phyloP scores from a whole-genome alignment of 1,284 basidiomycete species.

The Trichosporon faecale region DNA sequence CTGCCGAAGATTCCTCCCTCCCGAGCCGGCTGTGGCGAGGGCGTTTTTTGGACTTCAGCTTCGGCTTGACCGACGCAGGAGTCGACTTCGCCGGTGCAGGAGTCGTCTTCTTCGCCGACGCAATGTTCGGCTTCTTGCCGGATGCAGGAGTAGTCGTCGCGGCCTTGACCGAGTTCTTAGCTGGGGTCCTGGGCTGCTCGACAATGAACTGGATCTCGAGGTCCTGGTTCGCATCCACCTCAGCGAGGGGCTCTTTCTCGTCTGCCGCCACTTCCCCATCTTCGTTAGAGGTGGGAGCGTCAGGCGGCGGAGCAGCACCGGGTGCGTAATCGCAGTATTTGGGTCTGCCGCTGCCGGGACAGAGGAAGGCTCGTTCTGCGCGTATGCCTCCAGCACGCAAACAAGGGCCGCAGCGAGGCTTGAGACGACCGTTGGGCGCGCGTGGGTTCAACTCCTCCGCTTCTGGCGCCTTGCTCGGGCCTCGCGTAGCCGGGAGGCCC shows the following conservation, averaged over 20 bases:
- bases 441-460: not conserved
- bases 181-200: not conserved
- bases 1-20: not conserved
- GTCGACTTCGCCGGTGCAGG: not conserved
- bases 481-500: not conserved
- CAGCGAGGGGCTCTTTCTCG: not conserved
- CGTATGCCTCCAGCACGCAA: constrained; percentile 7
- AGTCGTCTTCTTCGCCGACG: not conserved
- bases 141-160: not conserved
- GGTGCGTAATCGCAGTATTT: constrained; percentile 1
- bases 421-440: not conserved
- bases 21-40: not conserved
- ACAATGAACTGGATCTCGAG: not conserved
- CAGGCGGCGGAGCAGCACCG: not conserved
- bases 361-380: constrained; percentile 10
- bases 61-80: not conserved
- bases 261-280: not conserved
- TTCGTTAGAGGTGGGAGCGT: not conserved
- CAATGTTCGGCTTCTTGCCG: not conserved
- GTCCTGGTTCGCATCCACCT: not conserved
- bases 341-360: constrained; percentile 12
- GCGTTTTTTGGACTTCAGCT: not conserved
- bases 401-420: constrained; percentile 1
- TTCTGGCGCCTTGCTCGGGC: not conserved
- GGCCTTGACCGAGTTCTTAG: not conserved